These are phyloP conservation scores for Helianthus annuus DNA, from an alignment of 129 eudicot genomes.

Conservation along the genomic window DNA sequence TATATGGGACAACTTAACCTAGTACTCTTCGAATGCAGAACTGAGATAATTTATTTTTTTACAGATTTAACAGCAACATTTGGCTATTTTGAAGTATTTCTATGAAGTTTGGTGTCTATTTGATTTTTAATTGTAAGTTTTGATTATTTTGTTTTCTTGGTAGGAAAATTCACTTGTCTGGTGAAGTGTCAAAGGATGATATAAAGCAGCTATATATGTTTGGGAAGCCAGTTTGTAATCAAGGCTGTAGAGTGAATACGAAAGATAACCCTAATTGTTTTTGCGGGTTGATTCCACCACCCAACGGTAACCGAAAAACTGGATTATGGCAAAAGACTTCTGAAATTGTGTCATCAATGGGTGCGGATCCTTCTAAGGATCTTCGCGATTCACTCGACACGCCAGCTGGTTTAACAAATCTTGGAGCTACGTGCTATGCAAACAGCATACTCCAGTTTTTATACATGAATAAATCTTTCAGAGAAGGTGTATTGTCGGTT, in stretches of 20 bases:
- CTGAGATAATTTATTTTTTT: neutral
- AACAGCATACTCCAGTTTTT: slow-evolving; percentile 95
- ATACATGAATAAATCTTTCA: slow-evolving; percentile 82
- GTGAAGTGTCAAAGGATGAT: slow-evolving; percentile 74
- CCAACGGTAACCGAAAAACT: slow-evolving; percentile 83
- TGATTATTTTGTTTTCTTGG: slow-evolving; percentile 16
- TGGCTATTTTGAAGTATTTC: neutral
- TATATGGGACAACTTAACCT: neutral
- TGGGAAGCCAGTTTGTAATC: slow-evolving; percentile 71
- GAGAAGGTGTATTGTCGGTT: slow-evolving; percentile 80
- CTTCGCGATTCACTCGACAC: slow-evolving; percentile 58
- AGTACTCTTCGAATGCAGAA: neutral
- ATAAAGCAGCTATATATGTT: slow-evolving; percentile 71
- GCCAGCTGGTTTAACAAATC: slow-evolving; percentile 93
- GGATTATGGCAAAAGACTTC: slow-evolving; percentile 96
- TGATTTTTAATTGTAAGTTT: slow-evolving; percentile 1
- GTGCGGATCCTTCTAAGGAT: slow-evolving; percentile 82
- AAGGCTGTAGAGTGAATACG: slow-evolving; percentile 86
- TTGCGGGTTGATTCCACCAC: slow-evolving; percentile 88
- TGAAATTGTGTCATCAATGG: slow-evolving; percentile 63
- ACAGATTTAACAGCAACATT: neutral
- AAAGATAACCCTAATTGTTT: slow-evolving; percentile 98
- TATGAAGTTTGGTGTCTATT: slow-evolving; percentile 1
- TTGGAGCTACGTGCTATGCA: slow-evolving; percentile 98
- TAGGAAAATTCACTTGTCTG: slow-evolving; percentile 71